A percentile compares a stretch with the other conserved stretches of the same genome.
phyloP scores from a whole-genome alignment of 1,284 basidiomycete species.

The Polyporus tsugae region DNA sequence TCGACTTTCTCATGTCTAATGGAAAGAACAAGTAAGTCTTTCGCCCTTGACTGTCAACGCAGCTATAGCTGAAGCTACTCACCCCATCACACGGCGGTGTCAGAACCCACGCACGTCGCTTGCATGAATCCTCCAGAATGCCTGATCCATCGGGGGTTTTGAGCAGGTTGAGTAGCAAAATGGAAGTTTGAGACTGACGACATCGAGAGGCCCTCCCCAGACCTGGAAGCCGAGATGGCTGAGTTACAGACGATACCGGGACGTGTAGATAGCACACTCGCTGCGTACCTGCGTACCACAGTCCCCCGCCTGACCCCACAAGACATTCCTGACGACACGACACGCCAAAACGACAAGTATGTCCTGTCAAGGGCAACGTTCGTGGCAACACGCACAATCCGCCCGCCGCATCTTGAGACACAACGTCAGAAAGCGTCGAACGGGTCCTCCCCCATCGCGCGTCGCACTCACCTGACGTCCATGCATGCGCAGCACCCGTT shows the following conservation, averaged over 20 bases:
- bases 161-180: background rate
- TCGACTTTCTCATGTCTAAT: slow-evolving; percentile 3
- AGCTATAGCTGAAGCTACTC: background rate
- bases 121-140: background rate
- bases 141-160: background rate
- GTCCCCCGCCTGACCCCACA: background rate
- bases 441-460: background rate
- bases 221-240: background rate
- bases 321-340: background rate
- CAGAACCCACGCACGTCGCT: background rate
- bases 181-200: slow-evolving; percentile 2
- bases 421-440: background rate
- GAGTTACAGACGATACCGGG: background rate
- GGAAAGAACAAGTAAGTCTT: background rate
- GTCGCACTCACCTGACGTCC: background rate
- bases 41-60: background rate
- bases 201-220: background rate
- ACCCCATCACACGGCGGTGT: background rate
- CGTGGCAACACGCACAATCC: background rate
- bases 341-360: background rate
- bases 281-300: background rate
- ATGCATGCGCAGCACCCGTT: background rate
- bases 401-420: background rate
- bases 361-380: background rate
- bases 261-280: background rate